Conservation (phyloP, 306 rosid genomes). For the Fagus crenata region DNA sequence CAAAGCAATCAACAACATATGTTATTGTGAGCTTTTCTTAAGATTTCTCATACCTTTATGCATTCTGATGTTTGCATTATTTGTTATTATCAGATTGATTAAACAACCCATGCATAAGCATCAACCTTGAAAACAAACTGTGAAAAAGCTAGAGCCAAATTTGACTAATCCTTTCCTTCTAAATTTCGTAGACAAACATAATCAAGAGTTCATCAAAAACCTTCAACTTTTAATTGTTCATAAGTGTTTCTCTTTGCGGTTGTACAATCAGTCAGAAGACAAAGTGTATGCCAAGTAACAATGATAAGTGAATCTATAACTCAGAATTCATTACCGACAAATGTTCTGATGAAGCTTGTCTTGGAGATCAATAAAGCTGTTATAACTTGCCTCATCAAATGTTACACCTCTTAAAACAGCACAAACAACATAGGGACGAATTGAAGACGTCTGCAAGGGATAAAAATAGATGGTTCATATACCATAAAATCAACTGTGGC, state of each 20-base stretch:
- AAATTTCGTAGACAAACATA: background rate
- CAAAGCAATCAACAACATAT: background rate
- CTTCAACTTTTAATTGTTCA: background rate
- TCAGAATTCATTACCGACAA: slow-evolving; percentile 64
- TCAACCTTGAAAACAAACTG: background rate
- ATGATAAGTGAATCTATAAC: slow-evolving; percentile 7
- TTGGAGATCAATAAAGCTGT: slow-evolving; percentile 94
- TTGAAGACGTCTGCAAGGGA: slow-evolving; percentile 58
- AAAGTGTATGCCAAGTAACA: slow-evolving; percentile 6
- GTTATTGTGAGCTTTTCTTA: too few species aligned
- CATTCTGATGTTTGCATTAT: too few species aligned
- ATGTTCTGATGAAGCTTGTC: slow-evolving; percentile 96
- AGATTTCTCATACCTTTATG: too few species aligned
- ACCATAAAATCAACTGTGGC: slow-evolving; percentile 11
- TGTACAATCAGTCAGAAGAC: background rate
- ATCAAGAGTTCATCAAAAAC: background rate
- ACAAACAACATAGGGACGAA: slow-evolving; percentile 78
- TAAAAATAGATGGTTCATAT: slow-evolving; percentile 21
- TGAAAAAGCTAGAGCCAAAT: too few species aligned
- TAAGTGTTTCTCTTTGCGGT: background rate
- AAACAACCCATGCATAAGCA: background rate
- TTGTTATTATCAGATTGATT: too few species aligned
- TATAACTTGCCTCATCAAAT: slow-evolving; percentile 70
- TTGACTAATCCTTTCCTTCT: background rate
- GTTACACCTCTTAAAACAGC: slow-evolving; percentile 81